Conservation (phyloP, 176 grass and related monocot species). For the Ensete ventricosum region DNA sequence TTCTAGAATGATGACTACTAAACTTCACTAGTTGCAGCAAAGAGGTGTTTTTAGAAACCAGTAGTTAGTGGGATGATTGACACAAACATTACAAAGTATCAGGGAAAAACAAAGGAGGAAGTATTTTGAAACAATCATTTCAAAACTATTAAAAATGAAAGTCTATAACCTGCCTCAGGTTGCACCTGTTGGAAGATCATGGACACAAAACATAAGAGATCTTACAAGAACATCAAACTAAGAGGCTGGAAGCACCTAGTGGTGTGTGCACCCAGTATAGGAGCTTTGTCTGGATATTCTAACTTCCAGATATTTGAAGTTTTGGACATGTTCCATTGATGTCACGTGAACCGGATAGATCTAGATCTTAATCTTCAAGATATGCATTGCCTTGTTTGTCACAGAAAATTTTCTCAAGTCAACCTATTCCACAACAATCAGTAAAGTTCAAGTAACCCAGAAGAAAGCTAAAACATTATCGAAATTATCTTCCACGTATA, state of each 20-base stretch:
- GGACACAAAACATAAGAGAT: background rate
- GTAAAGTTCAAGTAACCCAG: too few relatives aligned
- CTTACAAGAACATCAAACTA: background rate
- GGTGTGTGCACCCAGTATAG: background rate
- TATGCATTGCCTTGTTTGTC: background rate
- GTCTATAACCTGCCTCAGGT: background rate
- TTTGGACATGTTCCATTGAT: background rate
- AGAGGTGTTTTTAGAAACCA: background rate
- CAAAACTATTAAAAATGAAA: background rate
- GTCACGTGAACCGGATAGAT: background rate
- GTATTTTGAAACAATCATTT: background rate
- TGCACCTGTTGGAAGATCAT: background rate
- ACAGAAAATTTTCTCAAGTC: background rate
- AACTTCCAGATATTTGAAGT: background rate
- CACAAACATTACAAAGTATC: background rate
- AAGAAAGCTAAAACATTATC: too few relatives aligned
- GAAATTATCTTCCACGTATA: too few relatives aligned
- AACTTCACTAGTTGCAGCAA: background rate
- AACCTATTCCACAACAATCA: background rate
- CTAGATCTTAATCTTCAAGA: background rate
- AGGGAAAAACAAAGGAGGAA: background rate
- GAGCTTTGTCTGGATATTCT: background rate
- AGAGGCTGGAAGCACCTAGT: background rate
- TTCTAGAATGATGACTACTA: too few relatives aligned
- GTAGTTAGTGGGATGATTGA: background rate